Evolutionary conservation across 495 filamentous ascomycete genomes (phyloP).

Genomic region (Penicillium bovifimosum): DNA sequence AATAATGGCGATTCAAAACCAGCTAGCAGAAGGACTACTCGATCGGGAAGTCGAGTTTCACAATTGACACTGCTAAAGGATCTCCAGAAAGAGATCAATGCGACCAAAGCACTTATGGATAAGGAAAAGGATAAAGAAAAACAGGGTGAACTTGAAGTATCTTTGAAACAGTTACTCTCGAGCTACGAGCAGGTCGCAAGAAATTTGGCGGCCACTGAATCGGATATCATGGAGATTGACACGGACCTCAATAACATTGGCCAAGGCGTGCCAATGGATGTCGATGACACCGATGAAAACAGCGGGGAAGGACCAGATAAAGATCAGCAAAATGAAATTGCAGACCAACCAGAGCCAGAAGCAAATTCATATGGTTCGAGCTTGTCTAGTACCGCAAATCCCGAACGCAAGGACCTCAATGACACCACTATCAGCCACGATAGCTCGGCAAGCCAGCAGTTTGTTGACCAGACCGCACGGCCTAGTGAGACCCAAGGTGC

Average conservation of each 20-base stretch:
- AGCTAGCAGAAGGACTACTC: background rate
- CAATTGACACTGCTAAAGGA: background rate
- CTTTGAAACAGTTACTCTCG: background rate
- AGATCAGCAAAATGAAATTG: background rate
- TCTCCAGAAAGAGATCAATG: background rate
- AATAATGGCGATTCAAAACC: background rate
- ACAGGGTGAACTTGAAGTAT: background rate
- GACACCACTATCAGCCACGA: background rate
- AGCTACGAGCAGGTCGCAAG: background rate
- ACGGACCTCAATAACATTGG: background rate
- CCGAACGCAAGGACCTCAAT: background rate
- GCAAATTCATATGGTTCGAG: background rate
- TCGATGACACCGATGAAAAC: background rate
- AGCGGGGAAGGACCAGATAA: background rate
- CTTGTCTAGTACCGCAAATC: background rate
- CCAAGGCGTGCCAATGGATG: background rate
- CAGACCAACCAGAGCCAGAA: background rate
- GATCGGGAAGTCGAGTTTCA: background rate
- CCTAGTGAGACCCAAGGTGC: background rate
- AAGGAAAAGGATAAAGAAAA: background rate
- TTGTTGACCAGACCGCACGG: background rate
- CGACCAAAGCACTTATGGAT: background rate
- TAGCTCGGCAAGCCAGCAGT: background rate
- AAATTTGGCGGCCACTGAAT: background rate
- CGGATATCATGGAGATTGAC: background rate